A percentile compares a stretch with the other conserved stretches of the same genome.
These are phyloP conservation scores for Hypoxylon perforatum DNA, from an alignment of 495 filamentous ascomycete genomes.

Conservation along the genomic window DNA sequence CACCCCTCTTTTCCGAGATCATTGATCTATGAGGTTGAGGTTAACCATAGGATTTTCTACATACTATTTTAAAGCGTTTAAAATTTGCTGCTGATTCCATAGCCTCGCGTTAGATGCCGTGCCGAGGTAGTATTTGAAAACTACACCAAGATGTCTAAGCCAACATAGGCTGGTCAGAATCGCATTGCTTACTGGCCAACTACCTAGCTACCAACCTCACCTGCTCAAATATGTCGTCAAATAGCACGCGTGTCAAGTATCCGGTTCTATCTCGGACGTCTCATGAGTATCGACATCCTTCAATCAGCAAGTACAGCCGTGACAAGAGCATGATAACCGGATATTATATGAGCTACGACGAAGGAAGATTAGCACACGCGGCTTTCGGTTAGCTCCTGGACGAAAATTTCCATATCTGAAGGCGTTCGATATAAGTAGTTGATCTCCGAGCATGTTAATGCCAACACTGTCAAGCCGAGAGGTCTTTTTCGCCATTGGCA, in stretches of 20 bases:
- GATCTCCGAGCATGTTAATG: background rate
- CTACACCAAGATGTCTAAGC: background rate
- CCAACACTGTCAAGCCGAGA: constrained; percentile 7
- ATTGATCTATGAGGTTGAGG: constrained; percentile 84
- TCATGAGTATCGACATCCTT: background rate
- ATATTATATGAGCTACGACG: background rate
- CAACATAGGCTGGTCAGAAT: background rate
- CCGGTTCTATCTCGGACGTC: constrained; percentile 29
- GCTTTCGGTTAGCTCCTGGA: constrained; percentile 30
- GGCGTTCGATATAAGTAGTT: background rate
- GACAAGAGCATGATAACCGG: background rate
- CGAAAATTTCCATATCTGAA: background rate
- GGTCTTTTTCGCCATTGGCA: background rate
- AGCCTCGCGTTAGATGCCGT: background rate
- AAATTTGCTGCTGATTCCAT: background rate
- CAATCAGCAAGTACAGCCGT: background rate
- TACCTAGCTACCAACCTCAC: background rate
- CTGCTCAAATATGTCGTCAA: background rate
- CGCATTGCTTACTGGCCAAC: constrained; percentile 1
- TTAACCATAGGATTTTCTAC: constrained; percentile 85
- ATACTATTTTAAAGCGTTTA: constrained; percentile 50
- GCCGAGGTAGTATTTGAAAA: background rate
- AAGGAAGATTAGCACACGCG: constrained; percentile 6
- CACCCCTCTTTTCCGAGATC: constrained; percentile 83
- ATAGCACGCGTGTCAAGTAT: background rate